Evolutionary conservation across 495 filamentous ascomycete genomes (phyloP), one percentile per base, ranked within the genome.

Genomic region (Penicillium pulvis): DNA sequence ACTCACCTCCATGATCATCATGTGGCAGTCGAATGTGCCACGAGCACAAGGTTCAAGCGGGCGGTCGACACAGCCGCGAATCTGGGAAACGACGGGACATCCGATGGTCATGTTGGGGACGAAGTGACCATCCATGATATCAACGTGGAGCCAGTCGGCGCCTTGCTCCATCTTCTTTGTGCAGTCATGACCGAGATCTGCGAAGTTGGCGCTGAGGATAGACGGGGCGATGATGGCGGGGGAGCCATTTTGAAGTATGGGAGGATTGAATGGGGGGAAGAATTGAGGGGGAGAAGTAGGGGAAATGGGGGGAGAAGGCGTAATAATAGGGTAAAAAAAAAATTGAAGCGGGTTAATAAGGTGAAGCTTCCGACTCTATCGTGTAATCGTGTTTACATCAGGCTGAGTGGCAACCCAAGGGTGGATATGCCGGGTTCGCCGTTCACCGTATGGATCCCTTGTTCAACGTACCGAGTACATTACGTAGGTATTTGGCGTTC

Each of bases 41-140:
- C 85, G 88, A 4, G 88, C 90, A 61, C 85, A 73, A 36, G 78
- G 75, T 57, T 74, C 60, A 43, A 65, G 71, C 3, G 83, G 88
- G 24, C 82, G 78, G 44, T 87, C 85, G 54, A 98, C 92, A 65
- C 95, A 87, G 41, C 83, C 81, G 39, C 94, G 88, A 55, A 98
- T 94, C 77, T 92, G 95, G 54, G 89, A 92, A 9, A 98, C 94
- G 20, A 98, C 92, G 7, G 94, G 94, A 16, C 89, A 87, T 44
- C 94, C 94, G 71, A 97, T 96, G 51, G 94, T 98, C 71, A 98
- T 92, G 76, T 98, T 98, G 4, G 94, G 94, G 9, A 98, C 94
- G 69, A 98, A 98, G 74, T 98, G 94, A 55, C 95, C 67, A 71
- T 98, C 93, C 92, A 93, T 97, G 72, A 94, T 93, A 71, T 96